Evolutionary conservation across 345 rosid species (phyloP), one percentile per base, ranked within the genome.

Genomic region (Excoecaria agallocha): DNA sequence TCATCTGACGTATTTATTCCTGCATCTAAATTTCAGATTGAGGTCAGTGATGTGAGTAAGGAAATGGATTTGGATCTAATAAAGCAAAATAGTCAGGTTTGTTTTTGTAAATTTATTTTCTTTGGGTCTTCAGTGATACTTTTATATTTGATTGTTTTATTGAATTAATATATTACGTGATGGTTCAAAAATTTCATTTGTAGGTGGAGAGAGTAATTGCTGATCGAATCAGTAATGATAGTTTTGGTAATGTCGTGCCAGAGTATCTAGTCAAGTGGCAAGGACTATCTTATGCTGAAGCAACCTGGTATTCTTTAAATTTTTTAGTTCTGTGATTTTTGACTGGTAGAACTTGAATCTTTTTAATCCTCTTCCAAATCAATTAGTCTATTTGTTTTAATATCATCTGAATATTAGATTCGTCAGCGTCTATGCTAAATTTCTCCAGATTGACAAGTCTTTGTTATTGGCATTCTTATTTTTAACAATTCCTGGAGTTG

Each of bases 11-110:
- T 30, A 30, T 52, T 59, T 35, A 24, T 52, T 43, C 54, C 8
- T 12, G 9, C 74, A 52, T 70, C 78, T 71, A 50, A 38, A 66
- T 79, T 60, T 81, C 84, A 96, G 99, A 93, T 96, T 69, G 99
- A 96, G 88, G 91, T 93, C 85, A 91, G 83, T 76, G 99, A 93
- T 76, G 99, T 96, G 77, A 91, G 97, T 83, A 96, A 88, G 86
- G 99, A 96, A 90, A 96, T 96, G 98, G 99, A 96, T 82, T 84
- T 96, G 75, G 99, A 96, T 84, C 91, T 96, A 77, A 91, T 93
- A 78, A 96, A 88, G 87, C 99, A 93, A 86, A 89, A 96, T 73
- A 86, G 93, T 81, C 96, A 91, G 99, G 99, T 95, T 74, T 72
- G 82, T 24, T 43, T 78, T 69, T 74, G 45, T 61, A 16, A 22